Evolutionary conservation across 2,329 filamentous ascomycete species (phyloP).

Genomic region (Hymenoscyphus fructigenus): DNA sequence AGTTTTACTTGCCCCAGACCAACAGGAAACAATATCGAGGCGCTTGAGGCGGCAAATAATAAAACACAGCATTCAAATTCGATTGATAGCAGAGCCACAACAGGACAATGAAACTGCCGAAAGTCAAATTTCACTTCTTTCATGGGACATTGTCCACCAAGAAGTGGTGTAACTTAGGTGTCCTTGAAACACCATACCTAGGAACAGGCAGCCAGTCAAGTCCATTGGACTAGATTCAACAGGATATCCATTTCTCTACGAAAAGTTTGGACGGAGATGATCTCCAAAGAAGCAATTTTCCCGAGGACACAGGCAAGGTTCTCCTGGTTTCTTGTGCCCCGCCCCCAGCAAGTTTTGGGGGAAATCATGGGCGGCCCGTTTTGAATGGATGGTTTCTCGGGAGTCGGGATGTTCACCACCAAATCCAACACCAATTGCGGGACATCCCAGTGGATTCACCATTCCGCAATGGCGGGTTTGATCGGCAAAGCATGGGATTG

Average conservation of each 20-base stretch:
- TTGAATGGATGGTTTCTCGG: not conserved
- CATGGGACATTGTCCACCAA: not conserved
- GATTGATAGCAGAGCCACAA: not conserved
- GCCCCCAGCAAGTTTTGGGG: not conserved
- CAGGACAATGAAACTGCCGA: not conserved
- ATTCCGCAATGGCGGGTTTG: slow-evolving; percentile 13
- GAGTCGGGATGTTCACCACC: slow-evolving; percentile 13
- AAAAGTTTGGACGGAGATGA: not conserved
- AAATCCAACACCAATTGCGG: slow-evolving; percentile 18
- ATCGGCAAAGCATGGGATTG: slow-evolving; percentile 20
- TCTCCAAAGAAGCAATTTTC: not conserved
- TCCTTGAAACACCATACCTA: not conserved
- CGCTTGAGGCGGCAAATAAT: slow-evolving; percentile 12
- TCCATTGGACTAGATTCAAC: not conserved
- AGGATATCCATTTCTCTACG: not conserved
- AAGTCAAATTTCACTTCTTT: not conserved
- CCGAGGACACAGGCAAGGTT: not conserved
- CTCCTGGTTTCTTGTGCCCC: not conserved
- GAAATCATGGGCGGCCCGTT: not conserved
- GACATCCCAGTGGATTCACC: slow-evolving; percentile 10
- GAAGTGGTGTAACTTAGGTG: not conserved
- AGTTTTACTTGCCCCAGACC: not conserved
- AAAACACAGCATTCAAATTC: not conserved
- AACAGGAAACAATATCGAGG: slow-evolving; percentile 6
- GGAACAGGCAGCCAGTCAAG: not conserved